Base-by-base conservation (phyloP, 139 green algal genomes). In the Gonium pectorale region DNA sequence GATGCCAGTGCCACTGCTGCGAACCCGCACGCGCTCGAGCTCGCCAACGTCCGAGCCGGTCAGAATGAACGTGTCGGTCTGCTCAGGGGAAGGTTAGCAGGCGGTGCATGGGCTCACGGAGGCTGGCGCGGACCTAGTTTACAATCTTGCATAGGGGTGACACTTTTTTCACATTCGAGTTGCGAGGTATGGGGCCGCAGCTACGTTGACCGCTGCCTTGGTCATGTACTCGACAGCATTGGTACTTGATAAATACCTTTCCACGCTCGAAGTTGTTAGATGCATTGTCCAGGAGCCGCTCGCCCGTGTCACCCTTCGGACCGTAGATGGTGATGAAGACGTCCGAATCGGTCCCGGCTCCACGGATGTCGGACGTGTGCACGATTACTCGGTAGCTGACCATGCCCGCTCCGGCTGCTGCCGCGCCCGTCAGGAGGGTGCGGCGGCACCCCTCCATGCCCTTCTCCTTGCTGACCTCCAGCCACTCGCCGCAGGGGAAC, bases 321-420 rank as follows among this genome's bases (percentile, higher is more conserved):
- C 93, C 93, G n/a, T 88, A 80, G 33, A 95, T 46, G 49, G 86
- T 88, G 62, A 93, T 64, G 86, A 91, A 93, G 54, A 96, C 88
- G 73, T 96, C 92, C 35, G 87, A 82, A 69, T 93, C 87, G 7
- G 92, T 95, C 49, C 92, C 93, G n/a, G 92, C 88, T 11, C 93
- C 93, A 0, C 90, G 67, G 5, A 93, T 24, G 43, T 93, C 62
- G 70, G 54, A 72, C 17, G 89, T 93, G 78, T 88, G 71, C 1
- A 93, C 91, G 3, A 89, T 56, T 1, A 79, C 67, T 0, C 80
- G 67, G 67, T 86, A 86, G 80, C 40, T 87, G 27, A 64, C 60
- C 15, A 81, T 31, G 37, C 69, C 72, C 27, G 67, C 80, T 7
- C 37, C 77, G 7, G 81, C 87, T 38, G 75, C 72, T 5, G 33